A percentile compares a stretch with the other conserved stretches of the same genome.
These are phyloP conservation scores for Microsporum canis DNA, from an alignment of 2,329 filamentous ascomycete genomes.

Conservation along the genomic window DNA sequence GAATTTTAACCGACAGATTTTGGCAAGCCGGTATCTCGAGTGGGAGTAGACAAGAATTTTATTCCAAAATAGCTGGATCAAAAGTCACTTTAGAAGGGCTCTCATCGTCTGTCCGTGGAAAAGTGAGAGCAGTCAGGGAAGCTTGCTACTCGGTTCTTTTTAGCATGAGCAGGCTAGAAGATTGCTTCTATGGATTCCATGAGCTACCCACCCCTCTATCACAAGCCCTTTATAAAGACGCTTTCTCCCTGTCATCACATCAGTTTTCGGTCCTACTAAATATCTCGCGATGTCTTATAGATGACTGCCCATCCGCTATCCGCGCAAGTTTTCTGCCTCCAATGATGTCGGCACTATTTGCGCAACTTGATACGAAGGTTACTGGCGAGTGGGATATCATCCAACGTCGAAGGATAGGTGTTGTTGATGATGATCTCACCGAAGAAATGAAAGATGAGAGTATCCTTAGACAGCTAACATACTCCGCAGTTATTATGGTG, in stretches of 20 bases:
- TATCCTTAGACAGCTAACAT: slow-evolving; percentile 82
- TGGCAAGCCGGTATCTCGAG: slow-evolving; percentile 97
- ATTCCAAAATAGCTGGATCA: slow-evolving; percentile 78
- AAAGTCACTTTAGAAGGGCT: slow-evolving; percentile 86
- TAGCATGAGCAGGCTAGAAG: slow-evolving; percentile 77
- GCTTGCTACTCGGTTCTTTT: slow-evolving; percentile 90
- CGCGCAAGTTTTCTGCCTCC: slow-evolving; percentile 73
- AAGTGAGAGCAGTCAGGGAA: slow-evolving; percentile 80
- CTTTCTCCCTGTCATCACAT: slow-evolving; percentile 73
- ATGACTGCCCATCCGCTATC: slow-evolving; percentile 74
- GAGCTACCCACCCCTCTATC: slow-evolving; percentile 76
- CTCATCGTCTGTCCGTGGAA: slow-evolving; percentile 81
- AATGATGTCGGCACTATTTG: slow-evolving; percentile 69
- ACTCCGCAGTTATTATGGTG: slow-evolving; percentile 83
- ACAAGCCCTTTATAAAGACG: slow-evolving; percentile 71
- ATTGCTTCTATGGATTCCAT: slow-evolving; percentile 80
- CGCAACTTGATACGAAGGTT: slow-evolving; percentile 78
- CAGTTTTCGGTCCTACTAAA: slow-evolving; percentile 91
- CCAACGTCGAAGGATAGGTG: slow-evolving; percentile 45
- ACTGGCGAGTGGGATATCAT: slow-evolving; percentile 76
- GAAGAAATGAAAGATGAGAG: slow-evolving; percentile 99
- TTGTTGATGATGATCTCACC: slow-evolving; percentile 65
- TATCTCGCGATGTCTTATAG: slow-evolving; percentile 75
- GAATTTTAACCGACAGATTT: slow-evolving; percentile 85
- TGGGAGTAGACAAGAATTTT: slow-evolving; percentile 94